Percentiles rank a stretch among this genome's conserved stretches.
phyloP scores from a whole-genome alignment of 805 yeast genomes.

The Candida stauntonica region DNA sequence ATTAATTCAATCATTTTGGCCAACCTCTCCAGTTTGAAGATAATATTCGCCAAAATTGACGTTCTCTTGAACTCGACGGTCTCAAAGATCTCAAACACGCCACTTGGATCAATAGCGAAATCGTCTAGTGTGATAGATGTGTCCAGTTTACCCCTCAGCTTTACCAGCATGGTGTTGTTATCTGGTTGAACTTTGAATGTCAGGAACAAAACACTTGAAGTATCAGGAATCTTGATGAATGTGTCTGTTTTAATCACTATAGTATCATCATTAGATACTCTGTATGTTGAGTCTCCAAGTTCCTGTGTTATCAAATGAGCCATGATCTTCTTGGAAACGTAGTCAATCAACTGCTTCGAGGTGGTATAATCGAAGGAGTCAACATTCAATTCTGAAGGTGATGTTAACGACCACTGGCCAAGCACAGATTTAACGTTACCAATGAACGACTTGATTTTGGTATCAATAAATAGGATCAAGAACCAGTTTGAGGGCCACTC shows the following conservation, averaged over 20 bases:
- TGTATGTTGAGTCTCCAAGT: slow-evolving; percentile 10
- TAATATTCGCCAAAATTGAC: slow-evolving; percentile 13
- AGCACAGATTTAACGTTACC: slow-evolving; percentile 27
- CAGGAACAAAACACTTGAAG: slow-evolving; percentile 32
- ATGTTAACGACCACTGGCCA: slow-evolving; percentile 12
- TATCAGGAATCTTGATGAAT: slow-evolving; percentile 33
- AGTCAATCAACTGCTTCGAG: slow-evolving; percentile 12
- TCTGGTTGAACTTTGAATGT: slow-evolving; percentile 22
- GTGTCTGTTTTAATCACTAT: slow-evolving; percentile 33
- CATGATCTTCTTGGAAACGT: slow-evolving; percentile 19
- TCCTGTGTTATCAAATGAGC: slow-evolving; percentile 15
- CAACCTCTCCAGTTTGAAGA: slow-evolving; percentile 19
- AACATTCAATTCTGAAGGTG: slow-evolving; percentile 8
- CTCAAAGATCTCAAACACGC: slow-evolving; percentile 21
- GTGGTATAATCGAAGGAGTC: slow-evolving; percentile 26
- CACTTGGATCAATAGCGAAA: slow-evolving; percentile 18
- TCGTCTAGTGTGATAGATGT: slow-evolving; percentile 16
- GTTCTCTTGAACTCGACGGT: slow-evolving; percentile 17
- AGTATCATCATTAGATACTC: slow-evolving; percentile 8
- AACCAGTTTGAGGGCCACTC: slow-evolving; percentile 38
- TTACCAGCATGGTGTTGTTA: slow-evolving; percentile 28
- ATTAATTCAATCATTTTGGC: slow-evolving; percentile 25
- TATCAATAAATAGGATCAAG: slow-evolving; percentile 30
- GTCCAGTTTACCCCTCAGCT: slow-evolving; percentile 31
- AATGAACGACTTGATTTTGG: slow-evolving; percentile 30